Evolutionary conservation across 805 yeast genomes (phyloP).

Genomic region (Zygoascus bituminiphila): DNA sequence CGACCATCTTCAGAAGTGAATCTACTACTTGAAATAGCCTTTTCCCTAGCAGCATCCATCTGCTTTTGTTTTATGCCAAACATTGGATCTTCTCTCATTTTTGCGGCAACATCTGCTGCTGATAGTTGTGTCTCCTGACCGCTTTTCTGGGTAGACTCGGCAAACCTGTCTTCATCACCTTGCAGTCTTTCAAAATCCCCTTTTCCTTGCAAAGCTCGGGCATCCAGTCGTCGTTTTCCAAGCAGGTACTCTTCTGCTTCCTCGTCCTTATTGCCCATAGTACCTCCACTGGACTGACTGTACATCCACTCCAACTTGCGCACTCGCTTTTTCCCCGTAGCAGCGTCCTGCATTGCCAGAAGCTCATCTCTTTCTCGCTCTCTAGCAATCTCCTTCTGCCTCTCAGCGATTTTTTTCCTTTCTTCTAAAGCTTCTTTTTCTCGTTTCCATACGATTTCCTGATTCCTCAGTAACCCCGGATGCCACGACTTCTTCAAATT

Average conservation of each 20-base stretch:
- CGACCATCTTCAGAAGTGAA: too few relatives aligned
- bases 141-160: not conserved
- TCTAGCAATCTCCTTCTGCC: constrained; percentile 53
- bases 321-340: constrained; percentile 31
- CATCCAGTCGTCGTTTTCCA: constrained; percentile 44
- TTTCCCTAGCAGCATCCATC: constrained; percentile 7
- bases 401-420: constrained; percentile 51
- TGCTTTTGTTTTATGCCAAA: constrained; percentile 32
- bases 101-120: not conserved
- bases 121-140: not conserved
- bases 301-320: constrained; percentile 84
- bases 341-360: constrained; percentile 36
- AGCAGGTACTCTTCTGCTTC: constrained; percentile 46
- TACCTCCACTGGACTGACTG: constrained; percentile 26
- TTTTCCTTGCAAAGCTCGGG: constrained; percentile 2
- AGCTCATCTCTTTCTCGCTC: constrained; percentile 56
- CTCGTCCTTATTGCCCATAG: constrained; percentile 25
- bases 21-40: not conserved
- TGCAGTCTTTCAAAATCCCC: constrained; percentile 4
- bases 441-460: constrained; percentile 71
- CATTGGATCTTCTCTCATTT: constrained; percentile 42
- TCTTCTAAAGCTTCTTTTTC: constrained; percentile 77
- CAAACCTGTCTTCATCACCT: not conserved
- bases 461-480: constrained; percentile 79
- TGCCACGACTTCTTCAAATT: constrained; percentile 95